phyloP scores from a whole-genome alignment of 805 yeast genomes.

The Peterozyma xylosa region DNA sequence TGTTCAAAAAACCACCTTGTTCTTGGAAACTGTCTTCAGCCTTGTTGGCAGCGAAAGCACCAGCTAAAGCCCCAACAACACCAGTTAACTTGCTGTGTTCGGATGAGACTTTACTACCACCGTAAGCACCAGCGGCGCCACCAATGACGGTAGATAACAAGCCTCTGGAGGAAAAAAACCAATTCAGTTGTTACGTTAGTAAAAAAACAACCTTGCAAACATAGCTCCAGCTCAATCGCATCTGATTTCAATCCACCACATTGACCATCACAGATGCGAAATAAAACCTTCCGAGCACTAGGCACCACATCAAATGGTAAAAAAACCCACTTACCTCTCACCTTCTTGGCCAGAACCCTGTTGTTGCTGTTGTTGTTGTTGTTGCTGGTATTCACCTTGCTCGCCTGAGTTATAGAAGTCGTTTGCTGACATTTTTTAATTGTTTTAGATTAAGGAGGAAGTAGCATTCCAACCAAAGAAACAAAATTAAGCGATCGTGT shows the following conservation, averaged over 20 bases:
- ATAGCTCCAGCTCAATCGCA: no score
- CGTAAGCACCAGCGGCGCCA: conserved; percentile 47
- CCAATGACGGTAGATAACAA: conserved; percentile 37
- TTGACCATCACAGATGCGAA: conserved; percentile 9
- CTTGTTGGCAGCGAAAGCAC: conserved; percentile 49
- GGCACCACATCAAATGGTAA: no score
- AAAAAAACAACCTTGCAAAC: not conserved
- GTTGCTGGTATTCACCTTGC: conserved; percentile 25
- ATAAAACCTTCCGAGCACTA: no score
- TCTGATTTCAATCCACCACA: conserved; percentile 17
- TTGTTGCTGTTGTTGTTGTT: conserved; percentile 22
- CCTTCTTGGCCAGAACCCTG: conserved; percentile 23
- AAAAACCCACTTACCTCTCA: conserved; percentile 9
- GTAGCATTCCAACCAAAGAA: no score
- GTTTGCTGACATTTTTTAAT: conserved; percentile 45
- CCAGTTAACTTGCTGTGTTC: conserved; percentile 35
- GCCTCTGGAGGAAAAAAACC: conserved; percentile 21
- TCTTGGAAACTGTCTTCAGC: conserved; percentile 30
- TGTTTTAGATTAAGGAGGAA: no score
- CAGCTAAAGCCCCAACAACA: conserved; percentile 45
- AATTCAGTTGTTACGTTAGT: not conserved
- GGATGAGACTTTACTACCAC: conserved; percentile 37
- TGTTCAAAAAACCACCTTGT: conserved; percentile 1
- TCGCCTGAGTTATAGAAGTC: conserved; percentile 42
- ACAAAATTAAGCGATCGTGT: no score